Conservation (phyloP, 495 filamentous ascomycete genomes). For the Umbilicaria muhlenbergii region DNA sequence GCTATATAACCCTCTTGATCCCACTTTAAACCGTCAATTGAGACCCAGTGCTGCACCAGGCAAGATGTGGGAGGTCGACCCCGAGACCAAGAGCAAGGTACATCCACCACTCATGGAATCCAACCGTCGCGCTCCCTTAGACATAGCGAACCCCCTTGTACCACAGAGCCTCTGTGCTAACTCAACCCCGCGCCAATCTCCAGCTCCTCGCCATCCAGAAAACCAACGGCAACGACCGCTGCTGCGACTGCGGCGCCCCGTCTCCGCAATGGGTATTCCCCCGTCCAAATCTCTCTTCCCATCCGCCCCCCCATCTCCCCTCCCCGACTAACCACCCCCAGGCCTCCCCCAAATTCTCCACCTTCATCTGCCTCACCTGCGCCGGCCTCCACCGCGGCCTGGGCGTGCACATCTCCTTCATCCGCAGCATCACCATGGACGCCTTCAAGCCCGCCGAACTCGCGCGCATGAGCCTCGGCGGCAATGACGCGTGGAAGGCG, state of each 20-base stretch:
- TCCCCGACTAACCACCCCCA: slow-evolving; percentile 12
- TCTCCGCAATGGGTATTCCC: slow-evolving; percentile 73
- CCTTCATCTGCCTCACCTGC: slow-evolving; percentile 95
- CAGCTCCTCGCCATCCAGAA: slow-evolving; percentile 84
- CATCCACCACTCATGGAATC: not conserved
- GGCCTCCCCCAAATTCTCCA: slow-evolving; percentile 60
- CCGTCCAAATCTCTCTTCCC: not conserved
- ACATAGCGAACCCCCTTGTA: too few relatives aligned
- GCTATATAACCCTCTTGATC: too few relatives aligned
- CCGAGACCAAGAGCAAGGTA: slow-evolving; percentile 87
- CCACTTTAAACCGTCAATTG: not conserved
- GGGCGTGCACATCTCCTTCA: slow-evolving; percentile 96
- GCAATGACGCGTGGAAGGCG: slow-evolving; percentile 68
- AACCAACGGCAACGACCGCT: slow-evolving; percentile 66
- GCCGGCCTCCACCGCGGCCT: slow-evolving; percentile 88
- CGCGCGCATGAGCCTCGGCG: slow-evolving; percentile 70
- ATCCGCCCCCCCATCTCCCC: not conserved
- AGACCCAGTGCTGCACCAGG: not conserved
- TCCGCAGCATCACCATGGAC: slow-evolving; percentile 94
- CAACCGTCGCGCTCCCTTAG: not conserved
- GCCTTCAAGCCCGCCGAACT: slow-evolving; percentile 83
- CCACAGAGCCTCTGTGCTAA: too few relatives aligned
- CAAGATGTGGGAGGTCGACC: slow-evolving; percentile 95
- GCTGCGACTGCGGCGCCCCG: slow-evolving; percentile 87
- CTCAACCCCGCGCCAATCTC: not conserved